A percentile compares a stretch with the other conserved stretches of the same genome.
These are phyloP conservation scores for Ascosphaera acerosa DNA, from an alignment of 2,329 filamentous ascomycete species.

Conservation along the genomic window DNA sequence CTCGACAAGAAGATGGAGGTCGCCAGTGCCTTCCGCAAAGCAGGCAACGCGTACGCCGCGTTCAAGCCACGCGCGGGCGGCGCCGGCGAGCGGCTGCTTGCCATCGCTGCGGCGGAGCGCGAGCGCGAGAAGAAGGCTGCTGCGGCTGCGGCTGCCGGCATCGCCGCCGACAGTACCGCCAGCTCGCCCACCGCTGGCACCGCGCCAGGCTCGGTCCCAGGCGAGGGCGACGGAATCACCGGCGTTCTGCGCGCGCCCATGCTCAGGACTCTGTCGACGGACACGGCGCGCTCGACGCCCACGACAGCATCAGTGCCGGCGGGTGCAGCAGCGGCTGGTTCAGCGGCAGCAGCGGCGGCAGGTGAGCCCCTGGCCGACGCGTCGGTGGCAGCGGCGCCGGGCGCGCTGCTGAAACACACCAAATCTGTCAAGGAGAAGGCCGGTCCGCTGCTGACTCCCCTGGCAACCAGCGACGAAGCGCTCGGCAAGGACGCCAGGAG, in stretches of 20 bases:
- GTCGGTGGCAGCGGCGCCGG: conserved; percentile 14
- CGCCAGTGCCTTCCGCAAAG: conserved; percentile 54
- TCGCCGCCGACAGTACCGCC: too few relatives aligned
- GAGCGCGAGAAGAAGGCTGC: conserved; percentile 29
- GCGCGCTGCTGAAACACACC: conserved; percentile 9
- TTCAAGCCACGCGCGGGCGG: conserved; percentile 81
- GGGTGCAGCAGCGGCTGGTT: conserved; percentile 9
- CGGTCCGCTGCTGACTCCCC: too few relatives aligned
- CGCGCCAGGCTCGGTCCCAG: too few relatives aligned
- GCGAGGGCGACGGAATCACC: conserved; percentile 71
- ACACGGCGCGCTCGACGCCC: too few relatives aligned
- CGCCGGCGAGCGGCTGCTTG: conserved; percentile 52
- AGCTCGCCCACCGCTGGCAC: too few relatives aligned
- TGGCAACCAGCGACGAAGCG: too few relatives aligned
- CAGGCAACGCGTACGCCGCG: conserved; percentile 40
- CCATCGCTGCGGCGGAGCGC: too few relatives aligned
- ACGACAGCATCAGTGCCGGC: conserved; percentile 11
- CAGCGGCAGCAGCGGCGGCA: conserved; percentile 5
- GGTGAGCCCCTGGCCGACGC: conserved; percentile 13
- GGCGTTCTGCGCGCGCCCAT: conserved; percentile 60
- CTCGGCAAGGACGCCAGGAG: too few relatives aligned
- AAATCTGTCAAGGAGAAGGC: too few relatives aligned
- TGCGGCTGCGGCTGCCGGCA: too few relatives aligned
- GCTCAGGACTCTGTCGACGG: conserved; percentile 18
- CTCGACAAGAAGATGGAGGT: too few relatives aligned